These are phyloP conservation scores for Acorus gramineus DNA, from an alignment of 106 monocot genomes.

Conservation along the genomic window DNA sequence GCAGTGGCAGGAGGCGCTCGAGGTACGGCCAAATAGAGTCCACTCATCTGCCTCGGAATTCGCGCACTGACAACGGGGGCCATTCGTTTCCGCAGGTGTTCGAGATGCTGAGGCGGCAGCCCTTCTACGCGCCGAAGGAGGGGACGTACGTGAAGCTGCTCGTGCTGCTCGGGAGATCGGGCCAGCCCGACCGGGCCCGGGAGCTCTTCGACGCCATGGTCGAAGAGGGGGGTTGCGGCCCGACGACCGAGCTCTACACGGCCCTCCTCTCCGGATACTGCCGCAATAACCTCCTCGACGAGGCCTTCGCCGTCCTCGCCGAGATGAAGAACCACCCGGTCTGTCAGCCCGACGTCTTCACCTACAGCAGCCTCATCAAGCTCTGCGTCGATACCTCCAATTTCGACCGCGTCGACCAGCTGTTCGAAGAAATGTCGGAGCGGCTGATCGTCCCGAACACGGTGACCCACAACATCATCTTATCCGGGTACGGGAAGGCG, in stretches of 20 bases:
- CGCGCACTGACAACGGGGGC: too few relatives aligned
- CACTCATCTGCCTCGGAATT: too few relatives aligned
- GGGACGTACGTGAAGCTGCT: slow-evolving; percentile 88
- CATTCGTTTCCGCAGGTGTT: slow-evolving; percentile 39
- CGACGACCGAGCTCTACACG: slow-evolving; percentile 63
- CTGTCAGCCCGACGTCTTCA: slow-evolving; percentile 81
- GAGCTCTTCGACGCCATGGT: slow-evolving; percentile 67
- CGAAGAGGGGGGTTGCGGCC: slow-evolving; percentile 52
- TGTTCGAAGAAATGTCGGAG: slow-evolving; percentile 75
- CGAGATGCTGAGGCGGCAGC: slow-evolving; percentile 61
- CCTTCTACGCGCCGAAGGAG: slow-evolving; percentile 82
- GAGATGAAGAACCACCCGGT: slow-evolving; percentile 62
- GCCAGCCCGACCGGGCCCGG: slow-evolving; percentile 54
- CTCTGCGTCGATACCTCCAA: slow-evolving; percentile 46
- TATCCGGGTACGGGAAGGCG: slow-evolving; percentile 74
- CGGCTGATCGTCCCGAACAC: slow-evolving; percentile 51
- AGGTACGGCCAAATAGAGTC: slow-evolving; percentile 25
- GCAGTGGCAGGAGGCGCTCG: slow-evolving; percentile 63
- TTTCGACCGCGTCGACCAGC: slow-evolving; percentile 60
- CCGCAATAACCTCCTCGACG: slow-evolving; percentile 47
- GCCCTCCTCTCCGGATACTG: slow-evolving; percentile 72
- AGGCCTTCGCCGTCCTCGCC: slow-evolving; percentile 47
- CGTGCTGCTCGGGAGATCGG: slow-evolving; percentile 65
- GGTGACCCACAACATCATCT: slow-evolving; percentile 72
- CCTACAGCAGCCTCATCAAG: slow-evolving; percentile 76